Percentiles rank a stretch among this genome's conserved stretches.
Evolutionary conservation across 805 yeast genomes (phyloP).

Genomic region (Saturnispora kantuleensis): DNA sequence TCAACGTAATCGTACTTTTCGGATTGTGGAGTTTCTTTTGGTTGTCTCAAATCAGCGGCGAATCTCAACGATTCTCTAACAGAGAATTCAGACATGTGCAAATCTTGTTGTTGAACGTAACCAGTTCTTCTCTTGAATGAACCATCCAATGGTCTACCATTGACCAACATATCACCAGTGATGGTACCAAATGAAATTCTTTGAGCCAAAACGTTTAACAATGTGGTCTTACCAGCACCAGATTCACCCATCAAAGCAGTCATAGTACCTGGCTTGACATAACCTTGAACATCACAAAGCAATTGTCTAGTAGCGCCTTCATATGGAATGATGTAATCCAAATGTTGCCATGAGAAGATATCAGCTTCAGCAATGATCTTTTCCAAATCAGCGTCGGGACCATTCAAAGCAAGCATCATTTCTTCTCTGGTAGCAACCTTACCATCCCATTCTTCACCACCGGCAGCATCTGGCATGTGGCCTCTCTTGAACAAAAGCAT

Average conservation of each 20-base stretch:
- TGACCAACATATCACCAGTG: conserved; percentile 48
- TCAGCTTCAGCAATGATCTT: conserved; percentile 38
- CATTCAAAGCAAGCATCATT: conserved; percentile 22
- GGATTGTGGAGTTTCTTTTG: conserved; percentile 27
- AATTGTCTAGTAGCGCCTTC: conserved; percentile 33
- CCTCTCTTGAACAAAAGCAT: conserved; percentile 37
- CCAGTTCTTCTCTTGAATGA: conserved; percentile 48
- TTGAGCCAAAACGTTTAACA: conserved; percentile 43
- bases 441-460: conserved; percentile 35
- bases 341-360: conserved; percentile 54
- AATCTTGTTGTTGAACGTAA: conserved; percentile 47
- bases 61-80: conserved; percentile 42
- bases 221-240: conserved; percentile 54
- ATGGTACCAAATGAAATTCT: conserved; percentile 42
- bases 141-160: conserved; percentile 39
- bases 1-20: conserved; percentile 37
- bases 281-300: conserved; percentile 35
- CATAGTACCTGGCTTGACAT: conserved; percentile 41
- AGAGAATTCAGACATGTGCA: conserved; percentile 40
- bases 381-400: conserved; percentile 28
- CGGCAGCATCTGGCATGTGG: conserved; percentile 19
- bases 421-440: conserved; percentile 25
- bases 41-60: conserved; percentile 42
- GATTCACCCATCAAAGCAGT: conserved; percentile 56
- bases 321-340: conserved; percentile 46